Conservation (phyloP, 1,284 basidiomycete species). For the Spongiforma sp. region DNA sequence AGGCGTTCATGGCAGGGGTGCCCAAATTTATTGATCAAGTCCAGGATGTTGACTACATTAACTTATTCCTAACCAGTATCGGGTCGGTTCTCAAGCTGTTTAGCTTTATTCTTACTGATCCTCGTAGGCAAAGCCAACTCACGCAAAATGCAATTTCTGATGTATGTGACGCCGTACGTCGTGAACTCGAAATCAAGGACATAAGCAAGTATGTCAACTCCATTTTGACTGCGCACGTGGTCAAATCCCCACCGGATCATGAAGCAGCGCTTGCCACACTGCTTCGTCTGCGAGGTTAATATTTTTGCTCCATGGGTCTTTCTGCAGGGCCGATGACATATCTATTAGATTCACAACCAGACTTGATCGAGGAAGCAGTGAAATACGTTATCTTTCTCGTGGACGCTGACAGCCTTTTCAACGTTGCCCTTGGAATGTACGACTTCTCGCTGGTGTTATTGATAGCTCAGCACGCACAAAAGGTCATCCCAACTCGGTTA, state of each 20-base stretch:
- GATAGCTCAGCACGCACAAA: conserved; percentile 97
- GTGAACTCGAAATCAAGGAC: conserved; percentile 74
- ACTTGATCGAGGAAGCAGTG: conserved; percentile 92
- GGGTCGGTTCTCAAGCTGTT: conserved; percentile 58
- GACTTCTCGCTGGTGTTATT: conserved; percentile 96
- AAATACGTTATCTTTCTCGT: conserved; percentile 99
- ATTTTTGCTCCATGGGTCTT: neutral
- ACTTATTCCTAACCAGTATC: conserved; percentile 88
- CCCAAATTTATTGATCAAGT: conserved; percentile 84
- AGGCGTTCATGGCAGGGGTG: conserved; percentile 70
- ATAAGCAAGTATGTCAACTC: conserved; percentile 87
- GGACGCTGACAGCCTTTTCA: conserved; percentile 91
- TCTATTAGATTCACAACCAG: conserved; percentile 66
- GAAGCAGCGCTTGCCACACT: conserved; percentile 84
- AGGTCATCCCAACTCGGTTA: conserved; percentile 52
- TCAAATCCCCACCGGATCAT: conserved; percentile 92
- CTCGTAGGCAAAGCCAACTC: conserved; percentile 55
- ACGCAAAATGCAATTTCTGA: conserved; percentile 63
- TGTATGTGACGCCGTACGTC: conserved; percentile 83
- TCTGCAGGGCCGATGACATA: neutral
- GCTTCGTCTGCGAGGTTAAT: conserved; percentile 76
- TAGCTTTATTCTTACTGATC: conserved; percentile 5
- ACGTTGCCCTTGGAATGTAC: conserved; percentile 98
- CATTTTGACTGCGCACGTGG: conserved; percentile 91
- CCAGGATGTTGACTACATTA: conserved; percentile 90